Base-by-base conservation (phyloP, 2,329 filamentous ascomycete genomes). In the Pyrenophora tritici-repentis region DNA sequence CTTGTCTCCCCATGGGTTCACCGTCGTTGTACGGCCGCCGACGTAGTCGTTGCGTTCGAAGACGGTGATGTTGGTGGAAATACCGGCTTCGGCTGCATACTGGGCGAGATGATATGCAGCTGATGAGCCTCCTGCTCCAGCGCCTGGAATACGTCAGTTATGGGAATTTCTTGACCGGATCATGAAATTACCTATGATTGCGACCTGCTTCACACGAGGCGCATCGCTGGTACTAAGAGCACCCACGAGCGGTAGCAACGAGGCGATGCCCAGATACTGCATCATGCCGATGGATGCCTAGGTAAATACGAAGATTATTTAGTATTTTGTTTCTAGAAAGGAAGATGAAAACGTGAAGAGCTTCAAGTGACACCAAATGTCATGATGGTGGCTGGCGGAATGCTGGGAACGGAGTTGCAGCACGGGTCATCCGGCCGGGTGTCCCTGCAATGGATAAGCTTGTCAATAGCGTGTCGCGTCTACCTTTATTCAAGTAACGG, bases 41-140 rank as follows among this genome's bases (percentile, higher is more conserved):
- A 97, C 81, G 61, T 86, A 90, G 26, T 78, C 72, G 13, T 85
- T 86, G 61, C 87, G 88, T 67, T 99, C 94, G 71, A 93, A 97
- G 22, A 99, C 79, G 17, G 91, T 96, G 63, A 97, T 87, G 60
- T 96, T 88, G 51, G 93, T 69, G 2, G 80, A 76, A 14, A 88
- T 73, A n/a, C 80, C 71, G 18, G 77, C 78, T 50, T 83, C 75
- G 3, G 83, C 75, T 17, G 90, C 88, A 71, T 86, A 92, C 65
- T 87, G 84, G 33, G 82, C 81, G 39, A 99, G 79, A 66, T 93
- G 85, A 73, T 94, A 96, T 0, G 94, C 92, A 2, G 91, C 80
- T 2, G 92, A 96, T 4, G 94, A 85, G 24, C 94, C 94, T 24
- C 86, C 93, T 36, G 94, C 87, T 39, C 94, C 94, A 61, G 93